Evolutionary conservation across 2,329 filamentous ascomycete species (phyloP).

Genomic region (Zelopaecilomyces penicillatus): DNA sequence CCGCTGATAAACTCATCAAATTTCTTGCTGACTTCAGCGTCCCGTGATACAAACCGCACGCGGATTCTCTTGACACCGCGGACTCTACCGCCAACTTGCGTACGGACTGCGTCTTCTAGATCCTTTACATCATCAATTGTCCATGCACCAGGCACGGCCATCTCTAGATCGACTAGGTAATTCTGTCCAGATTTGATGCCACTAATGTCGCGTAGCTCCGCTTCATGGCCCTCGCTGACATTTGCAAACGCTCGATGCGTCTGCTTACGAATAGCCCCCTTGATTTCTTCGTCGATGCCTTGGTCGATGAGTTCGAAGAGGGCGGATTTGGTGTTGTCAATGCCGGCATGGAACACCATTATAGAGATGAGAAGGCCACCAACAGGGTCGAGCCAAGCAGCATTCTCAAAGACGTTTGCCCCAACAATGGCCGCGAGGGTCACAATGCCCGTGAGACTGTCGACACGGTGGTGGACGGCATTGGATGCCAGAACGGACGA

Average conservation of each 20-base stretch:
- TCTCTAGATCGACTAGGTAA: slow-evolving; percentile 83
- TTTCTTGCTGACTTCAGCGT: slow-evolving; percentile 45
- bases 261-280: slow-evolving; percentile 60
- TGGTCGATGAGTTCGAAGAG: slow-evolving; percentile 87
- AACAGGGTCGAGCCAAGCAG: slow-evolving; percentile 88
- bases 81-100: slow-evolving; percentile 65
- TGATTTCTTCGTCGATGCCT: slow-evolving; percentile 78
- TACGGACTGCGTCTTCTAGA: slow-evolving; percentile 67
- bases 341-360: slow-evolving; percentile 87
- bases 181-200: slow-evolving; percentile 96
- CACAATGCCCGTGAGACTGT: slow-evolving; percentile 90
- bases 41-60: slow-evolving; percentile 71
- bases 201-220: slow-evolving; percentile 69
- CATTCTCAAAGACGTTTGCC: slow-evolving; percentile 76
- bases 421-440: slow-evolving; percentile 83
- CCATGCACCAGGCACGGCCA: slow-evolving; percentile 71
- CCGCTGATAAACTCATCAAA: slow-evolving; percentile 74
- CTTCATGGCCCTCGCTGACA: slow-evolving; percentile 44
- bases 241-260: slow-evolving; percentile 49
- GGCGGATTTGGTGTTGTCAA: slow-evolving; percentile 73
- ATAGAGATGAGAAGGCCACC: slow-evolving; percentile 87
- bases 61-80: slow-evolving; percentile 77
- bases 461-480: slow-evolving; percentile 90
- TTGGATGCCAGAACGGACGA: slow-evolving; percentile 95
- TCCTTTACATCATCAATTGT: slow-evolving; percentile 60